Base-by-base conservation (phyloP, 371 early-diverging fungal species). In the Zancudomyces culisetae region DNA sequence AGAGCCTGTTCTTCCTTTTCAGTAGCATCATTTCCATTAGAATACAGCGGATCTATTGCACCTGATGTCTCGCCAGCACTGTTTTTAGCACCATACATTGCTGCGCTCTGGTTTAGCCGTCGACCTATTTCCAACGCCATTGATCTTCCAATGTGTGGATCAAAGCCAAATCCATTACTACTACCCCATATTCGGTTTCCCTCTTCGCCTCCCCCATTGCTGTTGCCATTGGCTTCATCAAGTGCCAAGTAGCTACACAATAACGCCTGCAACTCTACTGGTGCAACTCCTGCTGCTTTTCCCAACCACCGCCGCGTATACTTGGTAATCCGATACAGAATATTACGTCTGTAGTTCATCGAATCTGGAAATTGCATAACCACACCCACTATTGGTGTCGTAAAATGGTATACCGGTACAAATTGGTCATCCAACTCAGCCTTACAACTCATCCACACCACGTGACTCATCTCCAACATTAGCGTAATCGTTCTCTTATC, bases 391-490 rank as follows among this genome's bases (percentile, higher is more conserved):
- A 73, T 68, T 19, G 57, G 30, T 1, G 85, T 83, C 0, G 77
- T 77, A 55, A 83, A 87, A 45, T 73, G 73, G 62, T 80, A 87
- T 0, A 66, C 68, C 1, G 87, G 84, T 28, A 69, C 81, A 57
- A 83, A 85, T 67, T 84, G 84, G 51, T 84, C 83, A 42, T 78
- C 73, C 51, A 78, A 75, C 70, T 83, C 86, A 8, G 80, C 79
- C 58, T 83, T 81, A 52, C 87, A 87, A 51, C 81, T 74, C 52
- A 75, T 63, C 86, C 86, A 87, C 4, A 83, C 65, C 2, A 87
- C 62, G 43, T 85, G 85, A 12, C 82, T 76, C 27, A 87, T 60
- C 62, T 87, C 87, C 35, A 87, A 60, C 30, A 82, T 56, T 6
- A 81, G 64, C 8, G 72, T 71, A 22, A 85, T 46, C 3, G 79